These are phyloP conservation scores for Candida chauliodis DNA, from an alignment of 805 yeast species.

Conservation along the genomic window DNA sequence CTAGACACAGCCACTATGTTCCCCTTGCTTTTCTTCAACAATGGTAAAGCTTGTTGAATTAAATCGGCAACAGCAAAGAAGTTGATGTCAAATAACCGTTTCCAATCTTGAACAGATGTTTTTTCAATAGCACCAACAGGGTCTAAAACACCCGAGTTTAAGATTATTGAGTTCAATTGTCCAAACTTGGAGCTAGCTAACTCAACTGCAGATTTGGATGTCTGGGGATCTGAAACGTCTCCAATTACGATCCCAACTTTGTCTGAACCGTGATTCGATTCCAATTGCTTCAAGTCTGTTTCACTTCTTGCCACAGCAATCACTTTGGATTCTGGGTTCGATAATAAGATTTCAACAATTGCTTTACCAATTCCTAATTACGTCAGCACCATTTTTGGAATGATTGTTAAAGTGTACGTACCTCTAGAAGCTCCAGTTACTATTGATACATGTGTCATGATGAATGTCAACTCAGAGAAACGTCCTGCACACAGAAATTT, in stretches of 20 bases:
- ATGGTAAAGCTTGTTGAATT: constrained; percentile 53
- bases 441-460: constrained; percentile 28
- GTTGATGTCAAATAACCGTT: constrained; percentile 65
- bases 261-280: constrained; percentile 41
- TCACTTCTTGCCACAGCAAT: constrained; percentile 73
- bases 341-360: constrained; percentile 52
- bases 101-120: constrained; percentile 59
- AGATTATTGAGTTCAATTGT: constrained; percentile 57
- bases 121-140: constrained; percentile 62
- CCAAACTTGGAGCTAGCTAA: constrained; percentile 51
- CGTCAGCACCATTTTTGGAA: too few relatives aligned
- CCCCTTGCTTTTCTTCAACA: constrained; percentile 55
- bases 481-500: too few relatives aligned
- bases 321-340: constrained; percentile 36
- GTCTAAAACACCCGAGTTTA: constrained; percentile 80
- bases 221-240: constrained; percentile 50
- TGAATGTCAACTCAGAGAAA: not conserved
- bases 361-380: constrained; percentile 74
- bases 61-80: constrained; percentile 70
- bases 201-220: constrained; percentile 37
- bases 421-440: constrained; percentile 67
- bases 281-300: constrained; percentile 42
- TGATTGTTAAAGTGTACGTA: too few relatives aligned
- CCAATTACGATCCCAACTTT: constrained; percentile 53
- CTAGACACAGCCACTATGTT: constrained; percentile 78